Evolutionary conservation across 2,329 filamentous ascomycete genomes (phyloP), one percentile per base, ranked within the genome.

Genomic region (Torrubiella hemipterigena): DNA sequence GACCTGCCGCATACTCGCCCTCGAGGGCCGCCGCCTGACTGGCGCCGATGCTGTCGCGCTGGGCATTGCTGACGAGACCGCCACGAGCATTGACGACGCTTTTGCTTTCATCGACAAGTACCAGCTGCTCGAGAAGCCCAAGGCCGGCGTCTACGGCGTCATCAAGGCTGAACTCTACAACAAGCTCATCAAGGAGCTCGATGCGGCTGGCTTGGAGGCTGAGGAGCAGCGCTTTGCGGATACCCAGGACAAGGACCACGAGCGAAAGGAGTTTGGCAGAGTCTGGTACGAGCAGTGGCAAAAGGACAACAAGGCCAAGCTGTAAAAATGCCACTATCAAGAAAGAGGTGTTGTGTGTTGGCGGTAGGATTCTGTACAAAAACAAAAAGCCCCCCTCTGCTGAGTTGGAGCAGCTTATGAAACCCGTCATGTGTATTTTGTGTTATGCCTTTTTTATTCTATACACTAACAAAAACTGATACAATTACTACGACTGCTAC

Each of bases 141-240:
- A 69, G 41, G 71, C 67, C 20, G 74, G 74, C 9, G 71, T 81
- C 17, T 89, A 85, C 50, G 77, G 78, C 4, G 48, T 65, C 33
- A 56, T 91, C 49, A 89, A 86, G 64, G 59, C 65, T 38, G 82
- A 87, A 56, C 79, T 89, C 73, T 85, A 78, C 52, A 63, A 72
- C 15, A 73, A 81, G 48, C 68, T 72, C 6, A 49, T 85, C 20
- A 65, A 52, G 12, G 59, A 73, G 43, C 50, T 86, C 41, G 67
- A 67, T 34, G 58, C 58, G 4, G 61, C 68, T 34, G 56, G 56
- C 17, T 58, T 65, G 42, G 69, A 63, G 18, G 50, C 47, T 20
- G 61, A 66, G 38, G 66, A 74, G 46, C 58, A 58, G 44, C 55
- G 64, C 31, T 67, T 65, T 43, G 58, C 60, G 27, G 53, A 53